Evolutionary conservation across 352 stramenopile genomes (phyloP), one percentile per base, ranked within the genome.

Genomic region (Phytophthora kernoviae): DNA sequence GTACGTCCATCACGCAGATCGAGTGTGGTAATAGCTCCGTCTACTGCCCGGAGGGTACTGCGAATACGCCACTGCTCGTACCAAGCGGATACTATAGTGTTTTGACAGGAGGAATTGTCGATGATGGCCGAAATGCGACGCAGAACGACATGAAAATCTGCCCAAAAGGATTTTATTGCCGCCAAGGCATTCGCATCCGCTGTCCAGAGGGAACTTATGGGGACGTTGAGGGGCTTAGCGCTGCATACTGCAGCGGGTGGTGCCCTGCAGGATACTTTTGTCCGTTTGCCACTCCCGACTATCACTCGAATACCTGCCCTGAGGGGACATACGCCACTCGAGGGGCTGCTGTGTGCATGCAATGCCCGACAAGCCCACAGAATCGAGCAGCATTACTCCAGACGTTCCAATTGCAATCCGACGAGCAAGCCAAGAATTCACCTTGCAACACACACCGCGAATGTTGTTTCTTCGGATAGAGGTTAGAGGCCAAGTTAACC

Each of bases 231-330:
- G 75, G 79, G 1, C 55, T 92, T 0, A 90, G 67, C 24, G 70
- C 62, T 17, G 54, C 49, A 1, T 70, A 70, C 20, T 96, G 86
- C 54, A 66, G 54, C 12, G 86, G 85, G 0, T 88, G 75, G 78
- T 96, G 86, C 49, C 78, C 78, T 0, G 54, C 83, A 0, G 84
- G 86, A 0, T 93, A 63, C 63, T 90, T 64, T 33, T 96, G 87
- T 57, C 82, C 82, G 5, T 69, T 77, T 9, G 81, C 67, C 1
- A 89, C 85, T 0, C 60, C 52, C 0, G 73, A 90, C 15, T 89
- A 80, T 15, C 57, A 51, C 7, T 22, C 33, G 7, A 79, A 88
- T 33, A 40, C 66, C 3, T 88, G 79, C 54, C 57, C 66, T 33
- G 30, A 22, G 5, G 76, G 81, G 3, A 80, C 77, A 5, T 91